Conservation (phyloP, 2,329 filamentous ascomycete species). For the Trichoderma guizhouense region DNA sequence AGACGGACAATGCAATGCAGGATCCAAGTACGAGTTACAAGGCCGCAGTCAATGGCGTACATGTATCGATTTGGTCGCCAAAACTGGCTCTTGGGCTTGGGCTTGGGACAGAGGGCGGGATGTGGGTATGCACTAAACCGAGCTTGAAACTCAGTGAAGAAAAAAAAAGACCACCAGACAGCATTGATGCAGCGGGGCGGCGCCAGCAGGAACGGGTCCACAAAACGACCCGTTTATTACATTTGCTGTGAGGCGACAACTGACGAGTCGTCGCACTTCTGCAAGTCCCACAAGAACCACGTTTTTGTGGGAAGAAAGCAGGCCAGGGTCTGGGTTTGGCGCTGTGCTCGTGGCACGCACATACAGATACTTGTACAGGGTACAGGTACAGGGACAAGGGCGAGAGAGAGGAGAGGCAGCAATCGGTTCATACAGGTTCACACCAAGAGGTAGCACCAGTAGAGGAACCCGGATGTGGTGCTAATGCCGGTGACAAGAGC, state of each 20-base stretch:
- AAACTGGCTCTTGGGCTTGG: background rate
- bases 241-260: background rate
- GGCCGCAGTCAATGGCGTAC: background rate
- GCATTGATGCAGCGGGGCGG: background rate
- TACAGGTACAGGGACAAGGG: background rate
- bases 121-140: conserved; percentile 17
- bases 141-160: background rate
- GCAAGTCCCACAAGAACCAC: background rate
- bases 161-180: background rate
- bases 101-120: background rate
- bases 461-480: background rate
- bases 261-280: conserved; percentile 1
- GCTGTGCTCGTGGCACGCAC: background rate
- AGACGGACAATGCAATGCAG: background rate
- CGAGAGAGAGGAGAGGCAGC: background rate
- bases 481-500: background rate
- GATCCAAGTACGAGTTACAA: background rate
- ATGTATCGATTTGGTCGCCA: background rate
- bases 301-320: background rate
- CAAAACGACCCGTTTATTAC: conserved; percentile 11
- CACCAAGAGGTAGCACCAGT: background rate
- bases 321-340: background rate
- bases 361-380: background rate
- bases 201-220: background rate
- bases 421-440: background rate